Conservation (phyloP, 2,329 filamentous ascomycete species). For the Harringtonia lauricola region DNA sequence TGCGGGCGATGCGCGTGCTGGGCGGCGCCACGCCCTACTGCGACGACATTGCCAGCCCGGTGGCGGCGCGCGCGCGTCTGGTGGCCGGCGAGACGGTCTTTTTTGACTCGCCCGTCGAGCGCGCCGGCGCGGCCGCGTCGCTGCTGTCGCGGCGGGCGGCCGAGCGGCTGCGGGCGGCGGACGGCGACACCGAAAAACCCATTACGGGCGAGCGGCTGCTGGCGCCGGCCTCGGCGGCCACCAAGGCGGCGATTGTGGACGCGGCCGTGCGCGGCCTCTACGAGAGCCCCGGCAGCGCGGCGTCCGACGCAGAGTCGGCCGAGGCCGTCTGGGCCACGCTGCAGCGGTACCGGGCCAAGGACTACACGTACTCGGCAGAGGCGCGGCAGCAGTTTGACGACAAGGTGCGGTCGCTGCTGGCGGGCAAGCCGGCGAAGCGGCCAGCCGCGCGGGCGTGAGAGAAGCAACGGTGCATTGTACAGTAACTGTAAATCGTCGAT, state of each 20-base stretch:
- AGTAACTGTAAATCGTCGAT: too few species aligned
- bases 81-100: slow-evolving; percentile 17
- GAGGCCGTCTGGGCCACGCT: slow-evolving; percentile 13
- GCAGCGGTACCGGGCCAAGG: slow-evolving; percentile 24
- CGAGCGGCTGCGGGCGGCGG: neutral
- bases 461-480: too few species aligned
- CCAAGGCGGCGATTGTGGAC: slow-evolving; percentile 23
- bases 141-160: slow-evolving; percentile 4
- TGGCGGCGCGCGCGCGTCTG: slow-evolving; percentile 15
- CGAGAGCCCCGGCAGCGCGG: slow-evolving; percentile 18
- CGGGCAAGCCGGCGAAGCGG: slow-evolving; percentile 2
- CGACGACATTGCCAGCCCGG: slow-evolving; percentile 10
- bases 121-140: slow-evolving; percentile 4
- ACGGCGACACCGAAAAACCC: neutral
- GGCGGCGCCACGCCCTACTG: slow-evolving; percentile 24
- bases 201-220: slow-evolving; percentile 2
- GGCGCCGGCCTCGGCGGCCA: slow-evolving; percentile 11
- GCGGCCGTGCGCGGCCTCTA: slow-evolving; percentile 26
- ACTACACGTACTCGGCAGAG: slow-evolving; percentile 19
- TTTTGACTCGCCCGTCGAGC: slow-evolving; percentile 22
- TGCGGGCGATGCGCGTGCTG: slow-evolving; percentile 27
- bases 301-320: neutral
- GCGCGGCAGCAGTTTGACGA: slow-evolving; percentile 28
- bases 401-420: slow-evolving; percentile 19
- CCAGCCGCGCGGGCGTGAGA: neutral